These are phyloP conservation scores for Skeletonema tropicum DNA, from an alignment of 108 stramenopile genomes.

Conservation along the genomic window DNA sequence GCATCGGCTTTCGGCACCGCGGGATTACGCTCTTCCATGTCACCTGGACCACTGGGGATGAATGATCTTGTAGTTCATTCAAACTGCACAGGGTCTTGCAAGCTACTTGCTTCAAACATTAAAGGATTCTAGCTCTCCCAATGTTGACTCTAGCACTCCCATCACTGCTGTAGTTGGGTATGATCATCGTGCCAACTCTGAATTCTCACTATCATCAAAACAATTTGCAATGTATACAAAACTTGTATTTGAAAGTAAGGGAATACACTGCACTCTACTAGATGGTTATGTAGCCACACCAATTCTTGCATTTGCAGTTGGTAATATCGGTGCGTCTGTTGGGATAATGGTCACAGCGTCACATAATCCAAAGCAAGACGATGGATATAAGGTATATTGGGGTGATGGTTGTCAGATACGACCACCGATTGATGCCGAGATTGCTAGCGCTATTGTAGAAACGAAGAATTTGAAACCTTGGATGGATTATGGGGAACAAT, in stretches of 20 bases:
- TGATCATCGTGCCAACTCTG: slow-evolving; percentile 84
- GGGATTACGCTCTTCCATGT: slow-evolving; percentile 91
- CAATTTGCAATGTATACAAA: slow-evolving; percentile 90
- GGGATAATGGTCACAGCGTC: slow-evolving; percentile 98
- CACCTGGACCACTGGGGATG: slow-evolving; percentile 88
- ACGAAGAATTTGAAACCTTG: slow-evolving; percentile 83
- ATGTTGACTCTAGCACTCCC: neutral
- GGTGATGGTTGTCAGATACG: slow-evolving; percentile 94
- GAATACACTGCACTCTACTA: slow-evolving; percentile 82
- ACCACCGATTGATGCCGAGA: slow-evolving; percentile 88
- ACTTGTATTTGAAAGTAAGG: slow-evolving; percentile 78
- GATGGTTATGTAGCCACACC: slow-evolving; percentile 91
- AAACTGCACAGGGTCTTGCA: slow-evolving; percentile 89
- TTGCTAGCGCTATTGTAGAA: slow-evolving; percentile 79
- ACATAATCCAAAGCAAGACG: slow-evolving; percentile 97
- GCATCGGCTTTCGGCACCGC: slow-evolving; percentile 96
- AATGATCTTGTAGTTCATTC: slow-evolving; percentile 95
- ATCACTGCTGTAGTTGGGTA: slow-evolving; percentile 87
- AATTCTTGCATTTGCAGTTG: slow-evolving; percentile 85
- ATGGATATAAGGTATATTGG: slow-evolving; percentile 98
- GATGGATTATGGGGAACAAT: slow-evolving; percentile 71
- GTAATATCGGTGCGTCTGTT: slow-evolving; percentile 57
- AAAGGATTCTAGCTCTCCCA: neutral
- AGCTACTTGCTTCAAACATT: slow-evolving; percentile 54
- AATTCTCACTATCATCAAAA: slow-evolving; percentile 73